Evolutionary conservation across 768 basidiomycete genomes (phyloP), one percentile per base, ranked within the genome.

Genomic region (Hericium rajendrae): DNA sequence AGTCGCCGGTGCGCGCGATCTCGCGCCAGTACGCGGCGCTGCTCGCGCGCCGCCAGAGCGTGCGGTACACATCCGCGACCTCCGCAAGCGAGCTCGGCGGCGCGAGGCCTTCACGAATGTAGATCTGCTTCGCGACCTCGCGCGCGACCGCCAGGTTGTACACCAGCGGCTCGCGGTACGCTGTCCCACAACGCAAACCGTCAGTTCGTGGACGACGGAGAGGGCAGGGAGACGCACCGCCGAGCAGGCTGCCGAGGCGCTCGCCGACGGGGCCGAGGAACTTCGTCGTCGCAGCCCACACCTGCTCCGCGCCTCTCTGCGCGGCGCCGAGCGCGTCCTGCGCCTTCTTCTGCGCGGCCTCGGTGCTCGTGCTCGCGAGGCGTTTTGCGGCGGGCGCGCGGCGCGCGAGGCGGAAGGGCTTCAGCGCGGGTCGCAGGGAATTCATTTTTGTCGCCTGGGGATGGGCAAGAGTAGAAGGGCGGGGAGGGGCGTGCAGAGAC

Each of bases 111-210:
- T 80, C 79, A 38, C 70, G 70, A 49, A 82, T 59, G 74, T 82
- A 80, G 51, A 81, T 72, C 60, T 79, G 77, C 68, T 78, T 79
- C 60, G 74, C 69, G 55, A 95, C 63, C 67, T 93, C 91, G 54
- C 84, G 82, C 18, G 81, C 76, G 51, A 94, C 89, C 54, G 84
- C 68, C 28, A 88, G 73, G 74, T 93, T 92, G 77, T 92, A 93
- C 28, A 80, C 59, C 38, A 93, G 67, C 4, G 91, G 90, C 66
- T 88, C 78, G 59, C 83, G 82, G 75, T 91, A 91, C 10, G 83
- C 91, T 82, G 59, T 40, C 54, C 11, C n/a, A 6, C 20, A 18
- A 37, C 24, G n/a, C 22, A 24, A 24, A 22, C 13, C 12, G 18
- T n/a, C 8, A 20, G 38, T 8, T 24, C 4, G 26, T 28, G 43